Evolutionary conservation across 805 yeast species (phyloP), one percentile per base, ranked within the genome.

Genomic region (Metschnikowia kunwiensis): DNA sequence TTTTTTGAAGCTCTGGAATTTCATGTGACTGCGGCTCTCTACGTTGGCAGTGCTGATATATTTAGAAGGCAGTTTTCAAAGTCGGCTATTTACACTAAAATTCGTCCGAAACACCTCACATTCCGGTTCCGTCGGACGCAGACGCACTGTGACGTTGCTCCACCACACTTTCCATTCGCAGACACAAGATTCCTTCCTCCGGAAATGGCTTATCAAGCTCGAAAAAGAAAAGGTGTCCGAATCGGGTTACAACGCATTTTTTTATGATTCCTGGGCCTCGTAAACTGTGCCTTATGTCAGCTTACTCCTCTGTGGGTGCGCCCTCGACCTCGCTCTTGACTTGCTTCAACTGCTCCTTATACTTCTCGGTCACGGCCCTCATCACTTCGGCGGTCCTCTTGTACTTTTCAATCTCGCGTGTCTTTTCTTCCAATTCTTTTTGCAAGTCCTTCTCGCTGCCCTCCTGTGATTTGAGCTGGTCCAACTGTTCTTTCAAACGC

Each of bases 291-390:
- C n/a, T 20, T 9, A 20, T 7, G 17, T 22, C 23, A 24, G 24
- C 35, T 32, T 18, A 19, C 25, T 8, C 17, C 18, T 18, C 16
- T 20, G 11, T n/a, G n/a, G n/a, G 30, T 11, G 14, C 24, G 10
- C 5, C 29, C 14, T 11, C 23, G 19, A 15, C 15, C 17, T 30
- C 34, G 17, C 21, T 26, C 27, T 35, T 35, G 18, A 29, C 30
- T 10, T 24, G 19, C 21, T 35, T 30, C 34, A 35, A 32, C 25
- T 30, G 34, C 31, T 31, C 35, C 34, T 29, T 34, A 21, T 27
- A 37, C n/a, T n/a, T 31, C 25, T 22, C 25, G 12, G 24, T 34
- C 13, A 37, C 32, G n/a, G 16, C 32, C 26, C 16, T 27, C 26
- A 29, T 15, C 14, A 37, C 27, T 4, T 18, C 42, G 7, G 17